These are phyloP conservation scores for Mycena capillaripes DNA, from an alignment of 768 basidiomycete genomes.

Conservation along the genomic window DNA sequence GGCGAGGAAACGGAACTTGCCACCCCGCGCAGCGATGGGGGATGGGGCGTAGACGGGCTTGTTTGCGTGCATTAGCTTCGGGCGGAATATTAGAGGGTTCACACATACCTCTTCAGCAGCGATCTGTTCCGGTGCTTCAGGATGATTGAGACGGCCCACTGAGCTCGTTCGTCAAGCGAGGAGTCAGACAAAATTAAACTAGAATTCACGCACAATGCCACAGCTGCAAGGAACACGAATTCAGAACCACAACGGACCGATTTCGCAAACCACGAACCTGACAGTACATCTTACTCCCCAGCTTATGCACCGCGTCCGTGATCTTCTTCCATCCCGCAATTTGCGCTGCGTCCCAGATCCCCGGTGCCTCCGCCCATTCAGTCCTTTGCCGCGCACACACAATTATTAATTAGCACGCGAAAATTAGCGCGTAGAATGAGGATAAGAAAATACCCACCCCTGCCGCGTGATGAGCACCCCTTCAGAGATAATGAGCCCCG, in stretches of 20 bases:
- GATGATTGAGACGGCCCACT: neutral
- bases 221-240: too few species aligned
- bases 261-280: neutral
- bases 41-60: neutral
- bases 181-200: neutral
- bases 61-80: neutral
- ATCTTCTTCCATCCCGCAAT: neutral
- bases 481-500: neutral
- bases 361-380: neutral
- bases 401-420: neutral
- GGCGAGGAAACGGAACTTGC: neutral
- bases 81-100: too few species aligned
- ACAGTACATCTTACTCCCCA: neutral
- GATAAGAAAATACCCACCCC: too few species aligned
- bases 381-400: neutral
- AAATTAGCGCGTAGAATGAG: neutral
- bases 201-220: neutral
- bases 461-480: neutral
- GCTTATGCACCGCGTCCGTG: neutral
- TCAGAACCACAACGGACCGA: too few species aligned
- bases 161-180: neutral
- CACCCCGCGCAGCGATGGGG: neutral
- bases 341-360: neutral
- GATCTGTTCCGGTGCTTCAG: neutral
- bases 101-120: neutral